These are phyloP conservation scores for Gnomoniopsis smithogilvyi DNA, from an alignment of 2,329 filamentous ascomycete genomes.

Conservation along the genomic window DNA sequence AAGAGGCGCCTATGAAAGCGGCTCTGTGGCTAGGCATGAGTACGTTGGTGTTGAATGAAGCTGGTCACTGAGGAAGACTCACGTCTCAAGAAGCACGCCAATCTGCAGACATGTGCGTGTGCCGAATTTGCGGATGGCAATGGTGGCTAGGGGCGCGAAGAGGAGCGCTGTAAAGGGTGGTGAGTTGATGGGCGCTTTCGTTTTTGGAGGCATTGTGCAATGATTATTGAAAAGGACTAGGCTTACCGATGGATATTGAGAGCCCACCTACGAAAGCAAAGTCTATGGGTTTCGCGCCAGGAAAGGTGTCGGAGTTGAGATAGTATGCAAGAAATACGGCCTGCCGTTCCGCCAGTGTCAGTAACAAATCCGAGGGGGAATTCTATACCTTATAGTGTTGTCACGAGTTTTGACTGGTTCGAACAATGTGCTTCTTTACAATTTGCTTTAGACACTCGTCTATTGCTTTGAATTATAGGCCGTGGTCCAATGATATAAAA, in stretches of 20 bases:
- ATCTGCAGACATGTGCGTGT: conserved; percentile 62
- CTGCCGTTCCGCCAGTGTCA: conserved; percentile 7
- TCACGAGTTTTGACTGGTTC: neutral
- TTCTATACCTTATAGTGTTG: neutral
- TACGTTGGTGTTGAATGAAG: too few relatives aligned
- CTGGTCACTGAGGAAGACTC: conserved; percentile 17
- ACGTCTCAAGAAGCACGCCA: conserved; percentile 62
- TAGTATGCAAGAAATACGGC: conserved; percentile 56
- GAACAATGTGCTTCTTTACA: neutral
- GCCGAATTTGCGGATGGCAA: conserved; percentile 57
- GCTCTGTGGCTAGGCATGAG: too few relatives aligned
- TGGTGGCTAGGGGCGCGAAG: conserved; percentile 65
- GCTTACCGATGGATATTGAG: conserved; percentile 52
- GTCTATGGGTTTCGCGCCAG: conserved; percentile 59
- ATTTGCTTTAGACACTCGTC: too few relatives aligned
- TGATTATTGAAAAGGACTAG: conserved; percentile 4
- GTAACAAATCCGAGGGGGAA: neutral
- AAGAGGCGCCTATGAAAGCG: conserved; percentile 68
- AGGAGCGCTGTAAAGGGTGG: conserved; percentile 50
- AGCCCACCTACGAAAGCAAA: conserved; percentile 78
- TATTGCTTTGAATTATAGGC: too few relatives aligned
- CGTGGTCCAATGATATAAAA: neutral
- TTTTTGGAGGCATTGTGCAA: neutral
- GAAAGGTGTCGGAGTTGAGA: conserved; percentile 56
- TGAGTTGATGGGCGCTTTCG: conserved; percentile 26